Evolutionary conservation across 495 filamentous ascomycete genomes (phyloP).

Genomic region (Penicillium egyptiacum): DNA sequence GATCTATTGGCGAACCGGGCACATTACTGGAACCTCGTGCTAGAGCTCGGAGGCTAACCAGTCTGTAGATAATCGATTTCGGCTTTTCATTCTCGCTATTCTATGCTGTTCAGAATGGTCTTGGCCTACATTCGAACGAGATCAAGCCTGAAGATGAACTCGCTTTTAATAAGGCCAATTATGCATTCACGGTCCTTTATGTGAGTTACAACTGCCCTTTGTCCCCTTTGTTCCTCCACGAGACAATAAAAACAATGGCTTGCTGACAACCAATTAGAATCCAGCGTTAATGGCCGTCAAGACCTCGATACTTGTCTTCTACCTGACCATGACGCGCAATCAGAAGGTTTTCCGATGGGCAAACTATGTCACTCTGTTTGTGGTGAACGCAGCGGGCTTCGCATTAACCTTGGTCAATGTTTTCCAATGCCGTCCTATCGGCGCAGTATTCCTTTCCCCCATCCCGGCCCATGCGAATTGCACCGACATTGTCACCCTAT

Average conservation of each 20-base stretch:
- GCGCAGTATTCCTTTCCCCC: slow-evolving; percentile 57
- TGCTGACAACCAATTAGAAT: slow-evolving; percentile 56
- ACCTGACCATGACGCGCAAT: slow-evolving; percentile 72
- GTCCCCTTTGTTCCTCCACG: not conserved
- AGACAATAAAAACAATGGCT: too few species aligned
- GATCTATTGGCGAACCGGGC: not conserved
- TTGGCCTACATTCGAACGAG: slow-evolving; percentile 72
- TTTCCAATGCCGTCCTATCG: slow-evolving; percentile 80
- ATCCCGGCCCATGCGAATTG: slow-evolving; percentile 51
- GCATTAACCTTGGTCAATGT: slow-evolving; percentile 83
- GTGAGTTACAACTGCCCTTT: slow-evolving; percentile 45
- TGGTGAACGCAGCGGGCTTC: slow-evolving; percentile 75
- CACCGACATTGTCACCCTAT: slow-evolving; percentile 75
- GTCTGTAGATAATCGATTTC: slow-evolving; percentile 62
- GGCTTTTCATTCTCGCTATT: slow-evolving; percentile 76
- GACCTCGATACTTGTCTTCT: slow-evolving; percentile 89
- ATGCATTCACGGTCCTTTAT: slow-evolving; percentile 82
- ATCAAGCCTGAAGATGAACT: slow-evolving; percentile 49
- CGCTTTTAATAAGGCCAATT: slow-evolving; percentile 65
- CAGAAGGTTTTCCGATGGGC: slow-evolving; percentile 70
- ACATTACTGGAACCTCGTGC: slow-evolving; percentile 1
- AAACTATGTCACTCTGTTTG: slow-evolving; percentile 65
- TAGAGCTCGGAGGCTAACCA: slow-evolving; percentile 9
- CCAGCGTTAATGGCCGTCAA: slow-evolving; percentile 76
- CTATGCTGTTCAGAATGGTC: slow-evolving; percentile 65